Base-by-base conservation (phyloP, 768 basidiomycete species). In the Suillus spraguei region DNA sequence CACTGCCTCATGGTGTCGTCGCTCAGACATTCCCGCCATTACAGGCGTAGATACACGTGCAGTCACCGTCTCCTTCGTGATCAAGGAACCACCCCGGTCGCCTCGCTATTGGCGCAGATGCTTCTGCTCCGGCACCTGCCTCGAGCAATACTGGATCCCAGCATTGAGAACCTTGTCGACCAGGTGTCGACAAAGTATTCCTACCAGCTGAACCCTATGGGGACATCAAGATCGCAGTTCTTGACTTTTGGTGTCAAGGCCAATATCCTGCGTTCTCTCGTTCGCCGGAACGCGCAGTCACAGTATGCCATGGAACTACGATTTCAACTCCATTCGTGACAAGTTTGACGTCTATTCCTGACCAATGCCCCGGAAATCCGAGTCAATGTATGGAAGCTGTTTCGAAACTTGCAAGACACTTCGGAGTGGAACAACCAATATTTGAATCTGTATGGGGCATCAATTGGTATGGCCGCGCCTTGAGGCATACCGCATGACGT, bases 381-480 rank as follows among this genome's bases (percentile, higher is more conserved):
- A 81, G 80, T 65, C 90, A 92, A 66, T 96, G 94, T 78, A 88
- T 89, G 85, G 88, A 92, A 62, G 94, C 94, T 24, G 92, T 88
- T 11, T 71, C 88, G 62, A 86, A 91, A 65, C 85, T 99, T 52
- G 94, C 68, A 84, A 84, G 70, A 97, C 95, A 13, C 77, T 99
- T 59, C 70, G 82, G 94, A 96, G 77, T 99, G 97, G 97, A 79
- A 87, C 73, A 94, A 88, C 97, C 97, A 13, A 84, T 99, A 46
- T 99, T 99, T 68, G 97, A 60, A 96, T 99, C 68, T 99, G 97
- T 78, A 99, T 99, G 97, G 97, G 97, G 59, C 94, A 99, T 74
- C 97, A 99, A 92, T 99, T 68, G 97, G 97, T 56, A 92, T 99
- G 83, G 97, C 97, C 33, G 97, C 95, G 97, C 24, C 77, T 98